A percentile compares a stretch with the other conserved stretches of the same genome.
These are phyloP conservation scores for Aeminium ludgeri DNA, from an alignment of 495 filamentous ascomycete species.

Conservation along the genomic window DNA sequence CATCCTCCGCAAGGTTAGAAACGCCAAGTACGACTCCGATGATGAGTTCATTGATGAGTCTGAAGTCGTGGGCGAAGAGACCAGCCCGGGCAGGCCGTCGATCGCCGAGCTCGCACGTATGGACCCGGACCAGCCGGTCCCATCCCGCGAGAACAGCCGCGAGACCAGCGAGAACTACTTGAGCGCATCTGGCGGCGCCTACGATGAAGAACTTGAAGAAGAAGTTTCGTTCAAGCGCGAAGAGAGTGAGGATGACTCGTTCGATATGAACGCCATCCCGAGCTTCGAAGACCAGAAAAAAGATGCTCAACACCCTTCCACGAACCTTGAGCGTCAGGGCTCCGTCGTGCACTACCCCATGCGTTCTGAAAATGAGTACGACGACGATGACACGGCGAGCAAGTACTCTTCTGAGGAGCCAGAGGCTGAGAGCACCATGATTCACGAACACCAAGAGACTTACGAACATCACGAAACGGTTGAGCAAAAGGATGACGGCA, in stretches of 20 bases:
- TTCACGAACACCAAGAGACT: background rate
- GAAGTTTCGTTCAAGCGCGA: constrained; percentile 56
- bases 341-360: constrained; percentile 26
- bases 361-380: background rate
- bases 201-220: constrained; percentile 14
- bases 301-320: constrained; percentile 13
- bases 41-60: constrained; percentile 19
- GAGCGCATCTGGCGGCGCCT: background rate
- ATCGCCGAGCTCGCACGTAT: constrained; percentile 31
- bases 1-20: constrained; percentile 65
- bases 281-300: constrained; percentile 31
- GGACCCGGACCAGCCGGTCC: constrained; percentile 76
- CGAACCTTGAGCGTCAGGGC: constrained; percentile 21
- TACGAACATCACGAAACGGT: too few relatives aligned
- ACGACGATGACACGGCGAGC: constrained; percentile 20
- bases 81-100: constrained; percentile 29
- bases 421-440: constrained; percentile 13
- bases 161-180: constrained; percentile 11
- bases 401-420: constrained; percentile 21
- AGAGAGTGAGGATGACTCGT: constrained; percentile 36
- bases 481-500: constrained; percentile 10
- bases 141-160: constrained; percentile 39
- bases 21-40: constrained; percentile 30
- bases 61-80: background rate
- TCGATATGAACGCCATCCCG: constrained; percentile 58